Evolutionary conservation across 1,284 basidiomycete genomes (phyloP).

Genomic region (Leccinum fallax): DNA sequence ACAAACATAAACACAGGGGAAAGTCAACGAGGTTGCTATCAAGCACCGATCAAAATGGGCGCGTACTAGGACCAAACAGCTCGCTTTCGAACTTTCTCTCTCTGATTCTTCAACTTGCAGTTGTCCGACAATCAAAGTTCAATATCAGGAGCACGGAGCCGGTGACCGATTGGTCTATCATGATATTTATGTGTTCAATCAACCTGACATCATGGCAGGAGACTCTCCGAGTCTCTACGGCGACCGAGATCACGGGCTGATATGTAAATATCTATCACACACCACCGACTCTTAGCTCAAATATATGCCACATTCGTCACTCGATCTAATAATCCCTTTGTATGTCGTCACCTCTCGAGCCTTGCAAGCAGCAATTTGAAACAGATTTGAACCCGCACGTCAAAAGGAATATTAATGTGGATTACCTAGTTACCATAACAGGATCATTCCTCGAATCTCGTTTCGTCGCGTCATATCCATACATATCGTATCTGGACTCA

Average conservation of each 20-base stretch:
- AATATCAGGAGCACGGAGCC: not conserved
- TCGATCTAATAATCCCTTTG: not conserved
- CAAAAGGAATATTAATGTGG: not conserved
- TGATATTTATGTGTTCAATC: not conserved
- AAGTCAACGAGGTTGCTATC: too few species aligned
- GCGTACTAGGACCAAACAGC: too few species aligned
- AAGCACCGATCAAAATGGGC: too few species aligned
- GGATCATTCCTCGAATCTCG: not conserved
- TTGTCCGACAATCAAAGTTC: not conserved
- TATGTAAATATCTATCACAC: too few species aligned
- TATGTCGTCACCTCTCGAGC: not conserved
- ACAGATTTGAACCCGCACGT: not conserved
- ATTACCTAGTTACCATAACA: not conserved
- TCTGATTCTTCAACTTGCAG: not conserved
- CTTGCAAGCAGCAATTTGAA: not conserved
- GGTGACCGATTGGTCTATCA: not conserved
- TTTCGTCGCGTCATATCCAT: not conserved
- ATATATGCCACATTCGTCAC: not conserved
- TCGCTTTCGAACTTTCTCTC: not conserved
- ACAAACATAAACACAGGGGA: not conserved
- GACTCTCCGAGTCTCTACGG: not conserved
- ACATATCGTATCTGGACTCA: not conserved
- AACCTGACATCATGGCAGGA: not conserved
- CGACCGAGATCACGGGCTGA: not conserved
- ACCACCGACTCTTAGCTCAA: not conserved